Evolutionary conservation across 768 basidiomycete genomes (phyloP).

Genomic region (Podaxis sp.): DNA sequence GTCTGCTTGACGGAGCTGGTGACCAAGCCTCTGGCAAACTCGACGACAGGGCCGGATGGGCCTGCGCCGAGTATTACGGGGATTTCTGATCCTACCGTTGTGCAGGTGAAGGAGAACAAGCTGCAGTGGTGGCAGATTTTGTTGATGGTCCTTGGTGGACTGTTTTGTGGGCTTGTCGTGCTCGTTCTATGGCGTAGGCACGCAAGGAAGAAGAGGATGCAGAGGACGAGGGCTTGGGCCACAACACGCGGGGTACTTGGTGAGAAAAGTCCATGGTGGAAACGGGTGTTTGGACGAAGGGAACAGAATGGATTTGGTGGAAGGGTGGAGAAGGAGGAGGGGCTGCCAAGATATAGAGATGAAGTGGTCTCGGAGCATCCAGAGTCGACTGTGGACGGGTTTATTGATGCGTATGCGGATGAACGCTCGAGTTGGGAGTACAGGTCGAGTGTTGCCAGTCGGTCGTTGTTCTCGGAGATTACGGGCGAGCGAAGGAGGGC

Average conservation of each 20-base stretch:
- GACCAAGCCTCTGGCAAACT: slow-evolving; percentile 44
- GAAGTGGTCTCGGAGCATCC: slow-evolving; percentile 32
- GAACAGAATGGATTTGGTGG: slow-evolving; percentile 48
- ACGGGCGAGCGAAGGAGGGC: slow-evolving; percentile 61
- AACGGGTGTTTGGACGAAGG: slow-evolving; percentile 52
- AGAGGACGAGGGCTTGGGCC: slow-evolving; percentile 67
- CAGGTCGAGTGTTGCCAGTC: slow-evolving; percentile 1
- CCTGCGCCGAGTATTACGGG: slow-evolving; percentile 61
- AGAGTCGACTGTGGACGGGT: slow-evolving; percentile 47
- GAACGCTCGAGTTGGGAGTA: slow-evolving; percentile 24
- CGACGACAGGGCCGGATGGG: slow-evolving; percentile 38
- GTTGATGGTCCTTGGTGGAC: slow-evolving; percentile 79
- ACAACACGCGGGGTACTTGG: slow-evolving; percentile 52
- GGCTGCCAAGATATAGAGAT: slow-evolving; percentile 21
- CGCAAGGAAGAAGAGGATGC: slow-evolving; percentile 65
- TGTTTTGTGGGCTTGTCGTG: slow-evolving; percentile 62
- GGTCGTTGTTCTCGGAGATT: slow-evolving; percentile 64
- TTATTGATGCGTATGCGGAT: slow-evolving; percentile 45
- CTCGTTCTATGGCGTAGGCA: slow-evolving; percentile 70
- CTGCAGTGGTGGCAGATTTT: slow-evolving; percentile 85
- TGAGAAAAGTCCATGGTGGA: slow-evolving; percentile 54
- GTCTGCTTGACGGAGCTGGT: slow-evolving; percentile 81
- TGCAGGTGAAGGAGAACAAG: slow-evolving; percentile 28
- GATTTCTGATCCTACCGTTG: slow-evolving; percentile 48
- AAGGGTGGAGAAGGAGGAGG: slow-evolving; percentile 26